Evolutionary conservation across 192 early-diverging fungal species (phyloP).

Genomic region (Podila clonocystis): DNA sequence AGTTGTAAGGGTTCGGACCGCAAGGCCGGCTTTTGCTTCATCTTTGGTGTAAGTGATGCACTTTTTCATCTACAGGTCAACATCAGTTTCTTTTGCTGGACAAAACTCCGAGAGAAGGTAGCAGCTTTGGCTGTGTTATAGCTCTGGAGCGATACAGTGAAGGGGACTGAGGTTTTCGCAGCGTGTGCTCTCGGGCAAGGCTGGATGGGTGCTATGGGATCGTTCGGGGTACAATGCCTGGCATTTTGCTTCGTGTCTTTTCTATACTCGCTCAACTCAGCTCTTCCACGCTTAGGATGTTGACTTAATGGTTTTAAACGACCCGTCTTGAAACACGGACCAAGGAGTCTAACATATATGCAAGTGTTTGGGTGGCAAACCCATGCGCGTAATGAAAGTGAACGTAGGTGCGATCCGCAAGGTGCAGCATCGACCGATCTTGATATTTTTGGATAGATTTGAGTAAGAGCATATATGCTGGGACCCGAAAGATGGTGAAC

Average conservation of each 20-base stretch:
- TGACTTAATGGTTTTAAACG: conserved; percentile 74
- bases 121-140: conserved; percentile 67
- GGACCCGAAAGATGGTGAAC: conserved; percentile 88
- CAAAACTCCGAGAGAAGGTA: conserved; percentile 62
- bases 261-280: conserved; percentile 36
- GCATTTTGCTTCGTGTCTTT: conserved; percentile 46
- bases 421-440: conserved; percentile 66
- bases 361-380: conserved; percentile 76
- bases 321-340: conserved; percentile 87
- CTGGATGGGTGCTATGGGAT: conserved; percentile 48
- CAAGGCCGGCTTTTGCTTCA: conserved; percentile 40
- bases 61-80: conserved; percentile 61
- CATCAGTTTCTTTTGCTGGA: conserved; percentile 65
- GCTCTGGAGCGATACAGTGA: conserved; percentile 59
- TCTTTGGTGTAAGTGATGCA: conserved; percentile 54
- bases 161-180: conserved; percentile 66
- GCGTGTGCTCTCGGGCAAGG: conserved; percentile 52
- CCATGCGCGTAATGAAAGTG: conserved; percentile 68
- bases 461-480: conserved; percentile 77
- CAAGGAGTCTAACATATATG: conserved; percentile 86
- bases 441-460: conserved; percentile 59
- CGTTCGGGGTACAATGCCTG: conserved; percentile 45
- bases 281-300: conserved; percentile 61
- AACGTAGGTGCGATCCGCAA: conserved; percentile 45
- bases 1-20: conserved; percentile 28